Percentiles rank a stretch among this genome's conserved stretches.
These are phyloP conservation scores for Metschnikowia chrysomelidarum DNA, from an alignment of 805 yeast species.

Conservation along the genomic window DNA sequence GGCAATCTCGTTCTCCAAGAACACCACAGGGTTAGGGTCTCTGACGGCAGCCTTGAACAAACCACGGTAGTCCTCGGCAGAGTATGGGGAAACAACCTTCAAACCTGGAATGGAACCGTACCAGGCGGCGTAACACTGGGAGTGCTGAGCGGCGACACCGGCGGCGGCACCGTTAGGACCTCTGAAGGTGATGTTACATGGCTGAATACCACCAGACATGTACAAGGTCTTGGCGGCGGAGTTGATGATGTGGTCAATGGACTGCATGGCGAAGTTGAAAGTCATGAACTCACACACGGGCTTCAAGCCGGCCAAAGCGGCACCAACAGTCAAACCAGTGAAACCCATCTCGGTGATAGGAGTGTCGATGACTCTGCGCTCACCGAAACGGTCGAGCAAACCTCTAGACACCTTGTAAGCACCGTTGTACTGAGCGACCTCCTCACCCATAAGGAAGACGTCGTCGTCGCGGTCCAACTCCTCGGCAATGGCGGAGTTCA, in stretches of 20 bases:
- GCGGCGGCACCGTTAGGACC: constrained; percentile 99
- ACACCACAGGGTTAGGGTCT: constrained; percentile 97
- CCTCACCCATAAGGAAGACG: constrained; percentile 97
- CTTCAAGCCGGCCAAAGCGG: constrained; percentile 93
- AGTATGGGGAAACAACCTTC: constrained; percentile 93
- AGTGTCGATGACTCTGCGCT: constrained; percentile 88
- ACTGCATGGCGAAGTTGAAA: constrained; percentile 99
- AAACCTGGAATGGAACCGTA: constrained; percentile 97
- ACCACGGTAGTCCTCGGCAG: constrained; percentile 95
- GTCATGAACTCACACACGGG: constrained; percentile 99
- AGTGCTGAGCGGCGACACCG: constrained; percentile 99
- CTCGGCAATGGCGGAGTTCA: constrained; percentile 93
- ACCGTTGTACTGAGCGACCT: constrained; percentile 98
- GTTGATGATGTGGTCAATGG: constrained; percentile 97
- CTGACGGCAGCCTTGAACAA: constrained; percentile 93
- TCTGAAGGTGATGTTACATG: constrained; percentile 95
- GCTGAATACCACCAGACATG: constrained; percentile 99
- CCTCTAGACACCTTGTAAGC: constrained; percentile 98
- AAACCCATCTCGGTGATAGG: constrained; percentile 99
- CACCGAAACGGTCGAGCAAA: constrained; percentile 91
- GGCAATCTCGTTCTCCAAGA: constrained; percentile 92
- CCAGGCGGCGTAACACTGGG: constrained; percentile 97
- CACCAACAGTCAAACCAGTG: constrained; percentile 92
- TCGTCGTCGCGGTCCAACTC: constrained; percentile 94
- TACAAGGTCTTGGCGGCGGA: constrained; percentile 98